Conservation (phyloP, 1,139 yeast genomes). For the Arxiozyma slooffiae region DNA sequence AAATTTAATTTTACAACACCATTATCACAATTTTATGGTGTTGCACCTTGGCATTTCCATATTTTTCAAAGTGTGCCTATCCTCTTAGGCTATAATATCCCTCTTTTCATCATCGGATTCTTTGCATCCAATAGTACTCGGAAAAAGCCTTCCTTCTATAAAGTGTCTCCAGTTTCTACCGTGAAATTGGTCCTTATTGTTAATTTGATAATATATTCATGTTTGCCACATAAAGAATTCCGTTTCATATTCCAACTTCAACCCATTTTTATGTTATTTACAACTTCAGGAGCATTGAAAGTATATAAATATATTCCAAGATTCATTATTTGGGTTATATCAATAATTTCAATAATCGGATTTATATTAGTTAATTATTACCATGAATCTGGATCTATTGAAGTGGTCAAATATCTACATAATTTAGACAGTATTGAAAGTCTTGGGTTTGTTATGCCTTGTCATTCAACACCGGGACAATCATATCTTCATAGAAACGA, state of each 20-base stretch:
- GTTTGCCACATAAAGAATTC: constrained; percentile 76
- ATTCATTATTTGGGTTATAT: constrained; percentile 10
- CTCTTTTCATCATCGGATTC: constrained; percentile 43
- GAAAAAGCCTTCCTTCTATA: constrained; percentile 1
- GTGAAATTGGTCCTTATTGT: constrained; percentile 30
- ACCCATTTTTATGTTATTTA: constrained; percentile 50
- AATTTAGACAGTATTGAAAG: constrained; percentile 36
- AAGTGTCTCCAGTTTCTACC: background rate
- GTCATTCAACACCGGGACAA: constrained; percentile 97
- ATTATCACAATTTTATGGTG: constrained; percentile 76
- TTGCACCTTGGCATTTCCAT: constrained; percentile 80
- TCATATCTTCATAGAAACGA: constrained; percentile 60
- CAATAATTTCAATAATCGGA: constrained; percentile 35
- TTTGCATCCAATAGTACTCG: constrained; percentile 12
- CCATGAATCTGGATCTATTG: constrained; percentile 82
- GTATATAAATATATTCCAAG: constrained; percentile 3
- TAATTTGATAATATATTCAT: constrained; percentile 49
- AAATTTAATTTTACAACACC: constrained; percentile 67
- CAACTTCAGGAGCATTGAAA: constrained; percentile 31
- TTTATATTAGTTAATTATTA: constrained; percentile 28
- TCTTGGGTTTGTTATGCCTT: constrained; percentile 81
- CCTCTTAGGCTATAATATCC: constrained; percentile 55
- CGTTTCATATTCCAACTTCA: constrained; percentile 82
- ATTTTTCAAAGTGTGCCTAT: constrained; percentile 74
- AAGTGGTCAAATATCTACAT: constrained; percentile 48